Evolutionary conservation across 306 rosid species (phyloP), one percentile per base, ranked within the genome.

Genomic region (Carpinus viminea): DNA sequence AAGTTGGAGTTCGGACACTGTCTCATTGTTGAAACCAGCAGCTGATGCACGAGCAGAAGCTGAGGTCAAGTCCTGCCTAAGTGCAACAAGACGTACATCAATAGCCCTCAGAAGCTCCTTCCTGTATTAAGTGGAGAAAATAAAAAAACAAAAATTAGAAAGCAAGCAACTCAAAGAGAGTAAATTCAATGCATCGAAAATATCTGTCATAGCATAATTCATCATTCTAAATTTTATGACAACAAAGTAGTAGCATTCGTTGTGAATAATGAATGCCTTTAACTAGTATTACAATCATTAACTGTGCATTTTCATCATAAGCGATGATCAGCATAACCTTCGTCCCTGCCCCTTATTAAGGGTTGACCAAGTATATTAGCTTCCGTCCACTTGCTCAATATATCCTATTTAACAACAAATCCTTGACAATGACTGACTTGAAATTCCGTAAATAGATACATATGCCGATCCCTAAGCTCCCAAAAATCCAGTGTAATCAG

Each of bases 101-200:
- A 96, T 96, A 54, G 99, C 99, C 80, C 92, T 91, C 77, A 91
- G 79, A 26, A 96, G 97, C 89, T 93, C 99, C 80, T 91, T 96
- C 86, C 99, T 96, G 91, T 54, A 60, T 51, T 61, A 83, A 82
- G 66, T 59, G 7, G 56, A 64, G 24, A 70, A 45, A 79, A 15
- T 7, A 48, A 60, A 8, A 68, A 9, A 68, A 74, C 17, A n/a
- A 47, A 20, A 41, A 68, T 47, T 26, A 61, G 70, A 60, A 12
- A 73, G 74, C 71, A 54, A 68, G 45, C 16, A 68, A 48, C 52
- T 24, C 38, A 59, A 46, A 3, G 36, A 50, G 74, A 45, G 73
- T 18, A 55, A 70, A 36, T 70, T 12, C 68, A 31, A 24, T 51
- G 36, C 2, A 24, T 75, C 24, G 61, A 8, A 48, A 28, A 56